Conservation (phyloP, 1,284 basidiomycete genomes). For the Fistulina hepatica region DNA sequence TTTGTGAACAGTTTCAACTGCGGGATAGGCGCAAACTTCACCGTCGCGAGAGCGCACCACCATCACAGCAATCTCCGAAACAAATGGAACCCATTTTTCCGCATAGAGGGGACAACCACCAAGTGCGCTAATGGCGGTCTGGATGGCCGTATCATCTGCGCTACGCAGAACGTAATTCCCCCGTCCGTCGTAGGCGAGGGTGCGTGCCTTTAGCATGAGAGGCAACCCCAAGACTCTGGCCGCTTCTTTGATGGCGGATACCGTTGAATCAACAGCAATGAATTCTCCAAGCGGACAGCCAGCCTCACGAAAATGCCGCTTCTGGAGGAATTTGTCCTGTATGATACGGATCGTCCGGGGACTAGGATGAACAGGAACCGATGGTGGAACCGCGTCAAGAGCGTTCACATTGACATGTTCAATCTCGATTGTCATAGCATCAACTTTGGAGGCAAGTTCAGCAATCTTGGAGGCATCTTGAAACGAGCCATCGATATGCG, state of each 20-base stretch:
- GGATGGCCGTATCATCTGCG: conserved; percentile 36
- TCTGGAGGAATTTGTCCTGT: conserved; percentile 94
- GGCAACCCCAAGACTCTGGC: conserved; percentile 66
- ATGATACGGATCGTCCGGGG: conserved; percentile 82
- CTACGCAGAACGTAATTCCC: conserved; percentile 77
- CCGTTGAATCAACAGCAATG: conserved; percentile 43
- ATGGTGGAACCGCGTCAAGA: conserved; percentile 55
- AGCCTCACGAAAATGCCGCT: conserved; percentile 57
- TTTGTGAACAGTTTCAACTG: conserved; percentile 93
- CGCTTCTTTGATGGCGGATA: conserved; percentile 46
- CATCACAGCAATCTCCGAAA: conserved; percentile 93
- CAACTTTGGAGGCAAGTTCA: conserved; percentile 72
- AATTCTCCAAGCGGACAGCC: conserved; percentile 72
- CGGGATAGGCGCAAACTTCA: conserved; percentile 78
- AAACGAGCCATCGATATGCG: conserved; percentile 88
- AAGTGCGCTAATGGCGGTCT: conserved; percentile 58
- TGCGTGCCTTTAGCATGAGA: conserved; percentile 93
- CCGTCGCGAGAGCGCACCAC: conserved; percentile 78
- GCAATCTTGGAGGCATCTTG: conserved; percentile 73
- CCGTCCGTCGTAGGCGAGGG: conserved; percentile 91
- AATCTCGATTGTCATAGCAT: conserved; percentile 93
- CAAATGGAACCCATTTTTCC: conserved; percentile 89
- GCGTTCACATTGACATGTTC: conserved; percentile 88
- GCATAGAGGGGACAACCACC: conserved; percentile 73
- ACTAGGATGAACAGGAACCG: conserved; percentile 72